Conservation (phyloP, 2,329 filamentous ascomycete species). For the Samsoniella hepiali region DNA sequence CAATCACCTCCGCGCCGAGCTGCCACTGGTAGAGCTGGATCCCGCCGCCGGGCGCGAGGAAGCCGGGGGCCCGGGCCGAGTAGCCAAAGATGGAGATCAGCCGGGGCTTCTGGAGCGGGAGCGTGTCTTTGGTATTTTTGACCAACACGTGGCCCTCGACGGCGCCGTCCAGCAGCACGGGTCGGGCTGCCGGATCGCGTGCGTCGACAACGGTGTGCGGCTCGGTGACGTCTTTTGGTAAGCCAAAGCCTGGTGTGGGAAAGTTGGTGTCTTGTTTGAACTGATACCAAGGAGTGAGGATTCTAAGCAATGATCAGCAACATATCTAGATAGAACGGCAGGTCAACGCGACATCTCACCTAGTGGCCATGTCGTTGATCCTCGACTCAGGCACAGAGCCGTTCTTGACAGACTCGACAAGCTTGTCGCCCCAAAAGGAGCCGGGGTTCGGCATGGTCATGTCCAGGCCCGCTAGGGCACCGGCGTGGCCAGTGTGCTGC, state of each 20-base stretch:
- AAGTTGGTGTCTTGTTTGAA: constrained; percentile 50
- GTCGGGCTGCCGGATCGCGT: constrained; percentile 42
- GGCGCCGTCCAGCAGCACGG: constrained; percentile 50
- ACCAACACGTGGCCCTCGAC: constrained; percentile 62
- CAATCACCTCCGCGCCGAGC: constrained; percentile 39
- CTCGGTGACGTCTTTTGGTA: constrained; percentile 46
- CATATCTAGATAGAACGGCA: background rate
- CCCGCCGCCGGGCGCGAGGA: constrained; percentile 37
- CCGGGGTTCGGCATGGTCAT: constrained; percentile 61
- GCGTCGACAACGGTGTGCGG: constrained; percentile 55
- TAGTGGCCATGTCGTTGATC: constrained; percentile 59
- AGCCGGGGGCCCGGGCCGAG: constrained; percentile 48
- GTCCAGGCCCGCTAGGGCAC: constrained; percentile 64
- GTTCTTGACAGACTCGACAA: constrained; percentile 57
- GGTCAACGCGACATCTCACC: constrained; percentile 24
- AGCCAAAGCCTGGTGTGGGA: constrained; percentile 47
- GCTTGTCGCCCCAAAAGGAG: constrained; percentile 48
- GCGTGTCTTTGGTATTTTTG: constrained; percentile 55
- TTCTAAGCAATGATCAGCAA: constrained; percentile 24
- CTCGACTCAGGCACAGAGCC: constrained; percentile 54
- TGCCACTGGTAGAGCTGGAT: constrained; percentile 35
- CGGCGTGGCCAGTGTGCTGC: constrained; percentile 61
- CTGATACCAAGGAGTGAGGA: constrained; percentile 55
- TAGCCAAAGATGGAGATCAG: constrained; percentile 61
- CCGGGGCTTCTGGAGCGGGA: constrained; percentile 51